Evolutionary conservation across 2,329 filamentous ascomycete genomes (phyloP).

Genomic region (Alternaria novae-zelandiae): DNA sequence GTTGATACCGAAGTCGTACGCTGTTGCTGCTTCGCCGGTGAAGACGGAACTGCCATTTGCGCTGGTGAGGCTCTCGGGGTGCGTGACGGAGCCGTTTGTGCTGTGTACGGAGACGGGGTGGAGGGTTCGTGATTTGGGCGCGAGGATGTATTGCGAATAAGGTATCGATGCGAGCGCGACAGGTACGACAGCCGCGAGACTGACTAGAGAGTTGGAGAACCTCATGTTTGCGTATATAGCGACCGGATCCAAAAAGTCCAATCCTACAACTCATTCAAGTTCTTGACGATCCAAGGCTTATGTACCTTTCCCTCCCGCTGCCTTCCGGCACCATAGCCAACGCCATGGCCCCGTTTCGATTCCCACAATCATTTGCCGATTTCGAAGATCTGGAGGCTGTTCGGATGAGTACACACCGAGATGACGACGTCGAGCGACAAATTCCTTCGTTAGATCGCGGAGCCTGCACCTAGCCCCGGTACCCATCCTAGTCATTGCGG

Average conservation of each 20-base stretch:
- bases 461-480: neutral
- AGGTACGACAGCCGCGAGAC: neutral
- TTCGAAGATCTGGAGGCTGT: neutral
- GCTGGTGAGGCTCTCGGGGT: slow-evolving; percentile 41
- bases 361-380: neutral
- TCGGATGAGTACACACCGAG: slow-evolving; percentile 15
- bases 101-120: slow-evolving; percentile 44
- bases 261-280: neutral
- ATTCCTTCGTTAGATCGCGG: neutral
- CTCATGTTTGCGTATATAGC: neutral
- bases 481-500: slow-evolving; percentile 6
- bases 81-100: slow-evolving; percentile 49
- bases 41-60: slow-evolving; percentile 42
- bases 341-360: neutral
- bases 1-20: slow-evolving; percentile 53
- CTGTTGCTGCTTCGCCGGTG: slow-evolving; percentile 45
- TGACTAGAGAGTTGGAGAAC: neutral
- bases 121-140: slow-evolving; percentile 46
- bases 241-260: neutral
- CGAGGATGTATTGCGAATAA: slow-evolving; percentile 52
- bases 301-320: neutral
- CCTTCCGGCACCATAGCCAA: neutral
- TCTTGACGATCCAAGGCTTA: neutral
- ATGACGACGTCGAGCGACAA: slow-evolving; percentile 6
- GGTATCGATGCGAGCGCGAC: slow-evolving; percentile 14